These are phyloP conservation scores for Termitomyces sp. DNA, from an alignment of 768 basidiomycete genomes.

Conservation along the genomic window DNA sequence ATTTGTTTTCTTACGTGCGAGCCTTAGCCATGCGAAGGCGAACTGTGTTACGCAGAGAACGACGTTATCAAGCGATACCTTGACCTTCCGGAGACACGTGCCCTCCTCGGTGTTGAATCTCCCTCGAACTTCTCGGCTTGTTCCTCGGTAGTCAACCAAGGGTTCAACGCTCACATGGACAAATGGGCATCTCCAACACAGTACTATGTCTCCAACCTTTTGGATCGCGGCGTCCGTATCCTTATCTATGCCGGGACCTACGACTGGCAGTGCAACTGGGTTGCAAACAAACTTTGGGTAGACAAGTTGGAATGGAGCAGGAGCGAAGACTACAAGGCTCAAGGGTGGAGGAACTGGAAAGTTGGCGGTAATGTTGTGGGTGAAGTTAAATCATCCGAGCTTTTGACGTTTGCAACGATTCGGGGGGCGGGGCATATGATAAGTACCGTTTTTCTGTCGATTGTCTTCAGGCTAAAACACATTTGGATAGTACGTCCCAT, in stretches of 20 bases:
- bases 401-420: conserved; percentile 33
- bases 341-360: conserved; percentile 53
- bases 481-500: conserved; percentile 43
- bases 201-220: conserved; percentile 57
- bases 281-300: conserved; percentile 74
- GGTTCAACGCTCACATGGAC: conserved; percentile 56
- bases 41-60: conserved; percentile 18
- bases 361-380: conserved; percentile 43
- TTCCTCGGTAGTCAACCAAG: conserved; percentile 38
- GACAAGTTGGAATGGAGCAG: conserved; percentile 72
- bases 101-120: conserved; percentile 15
- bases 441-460: conserved; percentile 21
- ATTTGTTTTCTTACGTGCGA: not conserved
- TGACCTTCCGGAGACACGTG: conserved; percentile 14
- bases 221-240: conserved; percentile 71
- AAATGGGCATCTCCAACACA: conserved; percentile 43
- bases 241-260: conserved; percentile 73
- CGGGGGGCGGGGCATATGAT: conserved; percentile 53
- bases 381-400: conserved; percentile 30
- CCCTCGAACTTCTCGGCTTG: conserved; percentile 53
- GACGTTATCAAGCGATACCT: conserved; percentile 14
- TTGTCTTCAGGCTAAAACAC: conserved; percentile 11
- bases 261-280: conserved; percentile 78
- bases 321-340: conserved; percentile 38
- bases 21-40: conserved; percentile 15